Conservation (phyloP, 306 rosid species). For the Pyrus pyrifolia region DNA sequence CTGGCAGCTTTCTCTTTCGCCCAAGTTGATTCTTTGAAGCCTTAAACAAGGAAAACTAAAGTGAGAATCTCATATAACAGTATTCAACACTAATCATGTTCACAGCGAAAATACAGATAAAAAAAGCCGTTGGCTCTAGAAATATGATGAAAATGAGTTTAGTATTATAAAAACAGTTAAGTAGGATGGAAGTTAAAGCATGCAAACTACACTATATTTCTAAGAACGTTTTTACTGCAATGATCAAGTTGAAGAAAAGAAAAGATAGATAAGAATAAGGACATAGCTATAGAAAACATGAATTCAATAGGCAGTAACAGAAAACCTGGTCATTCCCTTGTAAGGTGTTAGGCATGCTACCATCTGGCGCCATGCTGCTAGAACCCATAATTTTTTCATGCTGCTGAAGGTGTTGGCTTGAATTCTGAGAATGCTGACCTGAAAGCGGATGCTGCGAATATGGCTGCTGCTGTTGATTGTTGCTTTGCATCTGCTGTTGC, state of each 20-base stretch:
- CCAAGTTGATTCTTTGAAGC: constrained; percentile 39
- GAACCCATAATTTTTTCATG: constrained; percentile 39
- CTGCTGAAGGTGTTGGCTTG: constrained; percentile 37
- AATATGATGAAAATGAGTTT: not conserved
- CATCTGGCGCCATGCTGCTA: constrained; percentile 27
- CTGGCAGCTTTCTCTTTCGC: constrained; percentile 50
- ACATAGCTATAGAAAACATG: not conserved
- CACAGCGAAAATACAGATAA: not conserved
- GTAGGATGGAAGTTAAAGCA: not conserved
- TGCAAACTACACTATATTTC: not conserved
- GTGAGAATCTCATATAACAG: constrained; percentile 13
- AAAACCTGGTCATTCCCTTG: constrained; percentile 61
- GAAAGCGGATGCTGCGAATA: constrained; percentile 38
- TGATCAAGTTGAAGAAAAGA: not conserved
- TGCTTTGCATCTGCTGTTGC: constrained; percentile 39
- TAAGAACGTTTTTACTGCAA: not conserved
- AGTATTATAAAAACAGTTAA: not conserved
- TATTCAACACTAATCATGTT: not conserved
- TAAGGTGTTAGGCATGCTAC: constrained; percentile 34
- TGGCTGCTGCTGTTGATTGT: constrained; percentile 41
- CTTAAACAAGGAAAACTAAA: constrained; percentile 24
- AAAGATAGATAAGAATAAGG: not conserved
- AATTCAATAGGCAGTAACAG: not conserved
- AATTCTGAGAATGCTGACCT: constrained; percentile 39
- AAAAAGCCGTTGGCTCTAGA: not conserved